Evolutionary conservation across 345 rosid species (phyloP).

Genomic region (Lenwebbia sp.): DNA sequence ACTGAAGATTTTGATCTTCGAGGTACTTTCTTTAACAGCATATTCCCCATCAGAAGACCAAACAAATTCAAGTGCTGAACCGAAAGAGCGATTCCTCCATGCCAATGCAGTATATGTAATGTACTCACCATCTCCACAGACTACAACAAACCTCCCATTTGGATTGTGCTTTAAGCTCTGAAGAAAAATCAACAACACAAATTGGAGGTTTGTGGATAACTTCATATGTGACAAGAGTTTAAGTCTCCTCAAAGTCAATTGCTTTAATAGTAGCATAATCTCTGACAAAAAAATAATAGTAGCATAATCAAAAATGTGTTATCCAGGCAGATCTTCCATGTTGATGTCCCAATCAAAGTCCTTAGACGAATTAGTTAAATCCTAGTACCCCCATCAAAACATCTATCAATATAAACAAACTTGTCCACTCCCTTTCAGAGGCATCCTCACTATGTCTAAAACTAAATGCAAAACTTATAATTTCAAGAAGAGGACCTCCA

Average conservation of each 20-base stretch:
- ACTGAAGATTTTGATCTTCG: conserved; percentile 81
- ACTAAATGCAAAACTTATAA: neutral
- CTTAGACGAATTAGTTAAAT: neutral
- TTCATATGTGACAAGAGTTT: neutral
- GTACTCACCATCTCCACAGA: conserved; percentile 98
- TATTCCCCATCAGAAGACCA: conserved; percentile 99
- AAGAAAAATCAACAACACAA: neutral
- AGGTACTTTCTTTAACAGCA: conserved; percentile 93
- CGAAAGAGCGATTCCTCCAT: conserved; percentile 98
- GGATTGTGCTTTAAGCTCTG: conserved; percentile 98
- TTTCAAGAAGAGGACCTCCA: neutral
- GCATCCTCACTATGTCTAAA: neutral
- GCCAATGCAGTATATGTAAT: conserved; percentile 96
- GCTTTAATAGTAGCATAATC: neutral
- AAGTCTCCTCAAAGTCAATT: neutral
- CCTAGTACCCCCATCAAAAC: neutral
- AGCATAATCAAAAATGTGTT: neutral
- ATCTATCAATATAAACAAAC: neutral
- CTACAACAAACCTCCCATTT: conserved; percentile 95
- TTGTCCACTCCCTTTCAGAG: neutral
- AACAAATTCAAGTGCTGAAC: conserved; percentile 88
- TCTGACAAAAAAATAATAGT: neutral
- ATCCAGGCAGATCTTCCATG: neutral
- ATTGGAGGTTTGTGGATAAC: neutral
- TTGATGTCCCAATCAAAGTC: neutral